phyloP scores from a whole-genome alignment of 116 monocot genomes.

The Papilionanthe hybrid region DNA sequence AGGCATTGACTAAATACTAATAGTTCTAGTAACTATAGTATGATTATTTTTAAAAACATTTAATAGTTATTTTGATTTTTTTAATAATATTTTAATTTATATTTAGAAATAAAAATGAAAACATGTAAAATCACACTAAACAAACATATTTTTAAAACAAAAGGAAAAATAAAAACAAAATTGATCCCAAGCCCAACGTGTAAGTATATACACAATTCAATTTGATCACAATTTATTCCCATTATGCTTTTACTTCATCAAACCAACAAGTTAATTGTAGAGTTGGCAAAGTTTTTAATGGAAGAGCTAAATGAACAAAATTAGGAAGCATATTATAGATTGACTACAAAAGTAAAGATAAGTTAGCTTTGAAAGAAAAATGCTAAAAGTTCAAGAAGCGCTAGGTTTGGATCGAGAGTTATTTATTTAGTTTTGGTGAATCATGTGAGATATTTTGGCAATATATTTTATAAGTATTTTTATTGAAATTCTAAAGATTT shows the following conservation, averaged over 20 bases:
- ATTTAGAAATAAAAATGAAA: too few species aligned
- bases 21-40: too few species aligned
- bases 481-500: background rate
- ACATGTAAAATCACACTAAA: too few species aligned
- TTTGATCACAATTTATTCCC: background rate
- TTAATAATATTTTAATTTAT: too few species aligned
- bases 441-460: background rate
- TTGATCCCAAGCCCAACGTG: too few species aligned
- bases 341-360: background rate
- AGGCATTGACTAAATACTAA: too few species aligned
- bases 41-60: too few species aligned
- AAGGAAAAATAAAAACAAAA: too few species aligned
- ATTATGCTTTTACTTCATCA: background rate
- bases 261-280: background rate
- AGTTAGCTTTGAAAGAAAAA: conserved; percentile 3
- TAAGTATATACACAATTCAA: background rate
- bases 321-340: background rate
- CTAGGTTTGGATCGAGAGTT: background rate
- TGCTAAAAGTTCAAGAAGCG: background rate
- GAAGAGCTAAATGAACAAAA: background rate
- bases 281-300: background rate
- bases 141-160: too few species aligned
- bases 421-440: background rate
- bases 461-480: background rate
- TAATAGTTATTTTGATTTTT: too few species aligned